Base-by-base conservation (phyloP, 352 stramenopile genomes). In the Lagenidium sp. region DNA sequence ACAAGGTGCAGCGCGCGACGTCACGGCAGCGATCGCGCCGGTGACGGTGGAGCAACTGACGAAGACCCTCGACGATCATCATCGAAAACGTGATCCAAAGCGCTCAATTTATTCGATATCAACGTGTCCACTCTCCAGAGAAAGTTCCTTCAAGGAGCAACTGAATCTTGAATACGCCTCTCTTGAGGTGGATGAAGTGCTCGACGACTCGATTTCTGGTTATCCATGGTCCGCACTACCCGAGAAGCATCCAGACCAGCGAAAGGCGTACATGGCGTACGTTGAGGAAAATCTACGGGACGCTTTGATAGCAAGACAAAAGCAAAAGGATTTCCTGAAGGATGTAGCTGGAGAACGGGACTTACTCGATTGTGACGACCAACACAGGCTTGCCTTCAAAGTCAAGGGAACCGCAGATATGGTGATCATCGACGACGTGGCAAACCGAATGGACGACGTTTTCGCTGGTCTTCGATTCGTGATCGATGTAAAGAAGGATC, bases 371-470 rank as follows among this genome's bases (percentile, higher is more conserved):
- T 44, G 18, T 25, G 26, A 50, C 11, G 10, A 26, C 35, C 25
- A 20, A 40, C 43, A 26, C 18, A 43, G 32, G 20, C 19, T 44
- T 16, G 36, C 49, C 35, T 57, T 57, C 23, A 46, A 26, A 42
- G 36, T 57, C 28, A 43, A 51, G 4, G 42, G 49, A 37, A 47
- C 41, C 4, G 26, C 35, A 40, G 35, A 40, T 18, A 40, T 40
- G 35, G 16, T 40, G 35, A 53, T 53, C 28, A 44, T 58, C 28
- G 50, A 53, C 22, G 29, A 58, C 43, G 7, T 19, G 22, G 42
- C 38, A 28, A 20, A 53, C 8, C 24, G 18, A 34, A 57, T 53
- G 28, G 25, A 29, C 16, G 37, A 43, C 37, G 21, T 43, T 43
- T 43, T 43, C 37, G 37, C 37, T 43, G 37, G 37, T n/a, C 37